A percentile compares a stretch with the other conserved stretches of the same genome.
Conservation (phyloP, 2,329 filamentous ascomycete genomes). For the Colletotrichum nymphaeae region DNA sequence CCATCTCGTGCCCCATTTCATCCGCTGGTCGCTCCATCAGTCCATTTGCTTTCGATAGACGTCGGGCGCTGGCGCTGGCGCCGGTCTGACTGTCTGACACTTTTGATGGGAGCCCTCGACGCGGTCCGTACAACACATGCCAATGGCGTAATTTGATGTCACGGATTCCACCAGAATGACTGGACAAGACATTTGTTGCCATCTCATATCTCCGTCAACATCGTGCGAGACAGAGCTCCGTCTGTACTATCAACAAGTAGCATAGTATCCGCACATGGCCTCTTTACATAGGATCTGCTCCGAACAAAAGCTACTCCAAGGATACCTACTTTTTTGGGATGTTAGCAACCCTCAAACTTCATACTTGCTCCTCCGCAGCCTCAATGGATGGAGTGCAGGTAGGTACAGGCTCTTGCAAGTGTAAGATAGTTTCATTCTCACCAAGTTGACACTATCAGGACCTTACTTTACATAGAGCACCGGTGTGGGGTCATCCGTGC, state of each 20-base stretch:
- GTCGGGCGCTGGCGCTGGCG: background rate
- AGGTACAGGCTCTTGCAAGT: no score
- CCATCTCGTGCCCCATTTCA: slow-evolving; percentile 12
- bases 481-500: no score
- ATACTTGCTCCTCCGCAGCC: no score
- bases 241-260: background rate
- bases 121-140: background rate
- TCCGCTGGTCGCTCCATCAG: slow-evolving; percentile 9
- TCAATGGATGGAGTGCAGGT: no score
- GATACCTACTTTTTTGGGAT: no score
- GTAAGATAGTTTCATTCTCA: no score
- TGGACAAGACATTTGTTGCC: background rate
- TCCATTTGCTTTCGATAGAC: background rate
- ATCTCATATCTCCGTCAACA: background rate
- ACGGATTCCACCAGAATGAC: slow-evolving; percentile 8
- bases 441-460: no score
- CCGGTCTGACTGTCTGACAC: slow-evolving; percentile 3
- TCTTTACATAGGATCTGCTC: background rate
- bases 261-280: background rate
- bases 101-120: background rate
- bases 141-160: slow-evolving; percentile 27
- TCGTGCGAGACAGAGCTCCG: background rate
- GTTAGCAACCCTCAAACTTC: no score
- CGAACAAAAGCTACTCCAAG: no score
- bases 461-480: background rate